Percentiles rank a stretch among this genome's conserved stretches.
These are phyloP conservation scores for Paracamarosporium sp. DNA, from an alignment of 2,329 filamentous ascomycete genomes.

Conservation along the genomic window DNA sequence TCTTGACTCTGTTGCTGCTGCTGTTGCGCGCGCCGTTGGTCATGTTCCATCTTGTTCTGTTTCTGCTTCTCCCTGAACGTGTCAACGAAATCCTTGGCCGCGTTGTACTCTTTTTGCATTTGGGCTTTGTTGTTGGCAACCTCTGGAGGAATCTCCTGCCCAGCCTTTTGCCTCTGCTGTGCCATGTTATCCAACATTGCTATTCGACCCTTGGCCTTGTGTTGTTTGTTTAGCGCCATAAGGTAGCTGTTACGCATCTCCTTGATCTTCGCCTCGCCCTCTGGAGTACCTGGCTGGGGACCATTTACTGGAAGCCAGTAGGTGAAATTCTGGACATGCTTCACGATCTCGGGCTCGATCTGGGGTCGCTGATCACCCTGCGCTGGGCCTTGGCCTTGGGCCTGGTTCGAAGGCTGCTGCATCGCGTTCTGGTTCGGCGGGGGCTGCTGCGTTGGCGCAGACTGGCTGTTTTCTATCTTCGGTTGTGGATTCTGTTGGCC, in stretches of 20 bases:
- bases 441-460: constrained; percentile 37
- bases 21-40: constrained; percentile 41
- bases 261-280: constrained; percentile 43
- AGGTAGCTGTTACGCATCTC: constrained; percentile 44
- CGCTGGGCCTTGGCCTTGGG: constrained; percentile 18
- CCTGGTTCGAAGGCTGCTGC: constrained; percentile 13
- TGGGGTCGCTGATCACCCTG: constrained; percentile 13
- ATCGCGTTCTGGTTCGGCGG: constrained; percentile 18
- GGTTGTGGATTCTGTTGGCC: constrained; percentile 25
- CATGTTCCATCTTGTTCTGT: constrained; percentile 39
- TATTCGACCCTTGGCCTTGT: constrained; percentile 33
- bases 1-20: constrained; percentile 30
- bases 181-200: constrained; percentile 34
- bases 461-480: constrained; percentile 27
- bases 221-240: constrained; percentile 41
- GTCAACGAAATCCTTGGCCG: constrained; percentile 40
- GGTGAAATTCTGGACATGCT: constrained; percentile 45
- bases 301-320: constrained; percentile 38
- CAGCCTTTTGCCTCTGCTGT: constrained; percentile 37
- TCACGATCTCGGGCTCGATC: constrained; percentile 42
- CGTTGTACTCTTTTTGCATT: constrained; percentile 37
- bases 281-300: constrained; percentile 40
- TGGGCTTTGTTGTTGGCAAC: constrained; percentile 32
- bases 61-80: constrained; percentile 45
- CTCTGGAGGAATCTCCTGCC: constrained; percentile 43